phyloP scores from a whole-genome alignment of 345 rosid species.

The Lumnitzera littorea region DNA sequence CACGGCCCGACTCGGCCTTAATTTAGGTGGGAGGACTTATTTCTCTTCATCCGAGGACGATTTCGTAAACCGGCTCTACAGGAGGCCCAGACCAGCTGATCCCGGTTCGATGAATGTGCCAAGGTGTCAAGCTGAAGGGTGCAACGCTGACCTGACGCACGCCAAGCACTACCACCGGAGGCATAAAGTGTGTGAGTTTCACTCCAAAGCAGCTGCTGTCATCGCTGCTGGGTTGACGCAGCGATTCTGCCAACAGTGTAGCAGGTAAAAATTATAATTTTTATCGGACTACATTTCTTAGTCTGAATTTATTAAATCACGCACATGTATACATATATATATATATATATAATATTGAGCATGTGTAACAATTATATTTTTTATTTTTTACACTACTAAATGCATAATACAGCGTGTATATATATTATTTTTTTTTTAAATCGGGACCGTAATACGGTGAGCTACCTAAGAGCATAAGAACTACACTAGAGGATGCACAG shows the following conservation, averaged over 20 bases:
- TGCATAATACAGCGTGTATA: too few relatives aligned
- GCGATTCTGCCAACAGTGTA: conserved; percentile 99
- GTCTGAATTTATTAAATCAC: too few relatives aligned
- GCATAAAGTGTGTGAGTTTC: conserved; percentile 96
- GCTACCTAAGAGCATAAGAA: too few relatives aligned
- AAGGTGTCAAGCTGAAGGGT: conserved; percentile 94
- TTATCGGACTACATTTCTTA: too few relatives aligned
- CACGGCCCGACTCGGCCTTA: conserved; percentile 70
- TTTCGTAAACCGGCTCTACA: conserved; percentile 79
- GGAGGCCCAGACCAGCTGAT: conserved; percentile 52
- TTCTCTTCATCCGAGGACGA: conserved; percentile 89
- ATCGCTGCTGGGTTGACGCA: conserved; percentile 83
- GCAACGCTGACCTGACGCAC: conserved; percentile 87
- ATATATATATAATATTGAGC: too few relatives aligned
- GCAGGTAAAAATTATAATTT: conserved; percentile 48
- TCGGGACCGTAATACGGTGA: too few relatives aligned
- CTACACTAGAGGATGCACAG: too few relatives aligned
- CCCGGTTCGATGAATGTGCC: conserved; percentile 44
- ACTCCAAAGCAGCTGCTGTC: conserved; percentile 90
- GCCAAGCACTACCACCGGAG: conserved; percentile 96
- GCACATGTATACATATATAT: too few relatives aligned
- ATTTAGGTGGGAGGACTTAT: conserved; percentile 88
- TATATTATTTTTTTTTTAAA: too few relatives aligned
- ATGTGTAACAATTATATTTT: too few relatives aligned
- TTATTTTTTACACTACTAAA: too few relatives aligned